Conservation (phyloP, 2,329 filamentous ascomycete genomes). For the Colletotrichum lupini region DNA sequence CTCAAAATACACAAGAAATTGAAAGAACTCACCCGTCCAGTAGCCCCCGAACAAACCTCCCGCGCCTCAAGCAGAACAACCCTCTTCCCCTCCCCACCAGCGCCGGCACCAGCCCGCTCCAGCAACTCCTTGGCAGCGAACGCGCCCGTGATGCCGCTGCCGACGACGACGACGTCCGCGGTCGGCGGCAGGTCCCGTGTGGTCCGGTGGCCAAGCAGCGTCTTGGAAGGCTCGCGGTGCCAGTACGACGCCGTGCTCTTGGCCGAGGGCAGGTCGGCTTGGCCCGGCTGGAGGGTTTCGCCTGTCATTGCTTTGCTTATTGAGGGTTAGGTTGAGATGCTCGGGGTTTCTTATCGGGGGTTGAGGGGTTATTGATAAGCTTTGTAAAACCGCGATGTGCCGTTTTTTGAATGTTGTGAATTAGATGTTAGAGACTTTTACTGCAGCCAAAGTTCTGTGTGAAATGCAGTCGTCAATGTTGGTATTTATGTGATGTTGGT, state of each 20-base stretch:
- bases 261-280: constrained; percentile 68
- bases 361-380: neutral
- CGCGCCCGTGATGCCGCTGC: constrained; percentile 81
- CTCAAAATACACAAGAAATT: constrained; percentile 22
- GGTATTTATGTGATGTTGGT: neutral
- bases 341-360: neutral
- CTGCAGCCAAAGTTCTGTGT: neutral
- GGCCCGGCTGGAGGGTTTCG: constrained; percentile 44
- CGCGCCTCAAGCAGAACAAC: constrained; percentile 81
- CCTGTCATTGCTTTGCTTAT: constrained; percentile 45
- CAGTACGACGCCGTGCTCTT: constrained; percentile 77
- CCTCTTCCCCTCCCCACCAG: constrained; percentile 50
- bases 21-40: constrained; percentile 71
- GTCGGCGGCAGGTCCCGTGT: constrained; percentile 70
- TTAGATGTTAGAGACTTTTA: neutral
- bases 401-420: neutral
- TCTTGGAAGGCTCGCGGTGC: constrained; percentile 74
- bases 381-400: neutral
- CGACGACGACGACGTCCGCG: constrained; percentile 78
- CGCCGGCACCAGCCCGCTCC: constrained; percentile 48
- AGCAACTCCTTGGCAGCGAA: constrained; percentile 75
- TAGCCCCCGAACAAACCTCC: constrained; percentile 86
- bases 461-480: neutral
- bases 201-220: constrained; percentile 74
- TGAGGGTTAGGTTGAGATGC: neutral